Evolutionary conservation across 2,329 filamentous ascomycete genomes (phyloP).

Genomic region (Trichoderma atroviride): DNA sequence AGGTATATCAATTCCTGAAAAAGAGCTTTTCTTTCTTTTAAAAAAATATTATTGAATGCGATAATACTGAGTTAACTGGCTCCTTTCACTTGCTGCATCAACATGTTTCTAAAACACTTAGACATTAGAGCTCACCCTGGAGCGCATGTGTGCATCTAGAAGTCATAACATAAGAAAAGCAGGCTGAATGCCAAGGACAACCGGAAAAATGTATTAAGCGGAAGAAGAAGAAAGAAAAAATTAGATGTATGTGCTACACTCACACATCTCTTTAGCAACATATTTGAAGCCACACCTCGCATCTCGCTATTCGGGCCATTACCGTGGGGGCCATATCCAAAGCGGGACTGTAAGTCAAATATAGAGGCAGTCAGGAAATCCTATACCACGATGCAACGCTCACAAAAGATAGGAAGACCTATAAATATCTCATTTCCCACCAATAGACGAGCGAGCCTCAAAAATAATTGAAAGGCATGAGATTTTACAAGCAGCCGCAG

Average conservation of each 20-base stretch:
- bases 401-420: background rate
- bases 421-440: background rate
- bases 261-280: background rate
- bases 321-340: background rate
- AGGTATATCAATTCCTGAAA: background rate
- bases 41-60: background rate
- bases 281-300: background rate
- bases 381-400: background rate
- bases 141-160: background rate
- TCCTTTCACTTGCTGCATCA: background rate
- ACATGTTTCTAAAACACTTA: background rate
- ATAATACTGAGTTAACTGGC: background rate
- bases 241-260: too few relatives aligned
- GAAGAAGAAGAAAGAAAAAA: background rate
- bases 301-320: background rate
- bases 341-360: background rate
- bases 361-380: too few relatives aligned
- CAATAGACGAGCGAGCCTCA: background rate
- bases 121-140: background rate
- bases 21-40: background rate
- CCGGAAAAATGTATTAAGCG: too few relatives aligned
- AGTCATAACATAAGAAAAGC: background rate
- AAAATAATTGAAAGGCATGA: background rate
- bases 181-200: background rate
- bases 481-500: background rate